Evolutionary conservation across 2,329 filamentous ascomycete species (phyloP).

Genomic region (Botryotinia convoluta): DNA sequence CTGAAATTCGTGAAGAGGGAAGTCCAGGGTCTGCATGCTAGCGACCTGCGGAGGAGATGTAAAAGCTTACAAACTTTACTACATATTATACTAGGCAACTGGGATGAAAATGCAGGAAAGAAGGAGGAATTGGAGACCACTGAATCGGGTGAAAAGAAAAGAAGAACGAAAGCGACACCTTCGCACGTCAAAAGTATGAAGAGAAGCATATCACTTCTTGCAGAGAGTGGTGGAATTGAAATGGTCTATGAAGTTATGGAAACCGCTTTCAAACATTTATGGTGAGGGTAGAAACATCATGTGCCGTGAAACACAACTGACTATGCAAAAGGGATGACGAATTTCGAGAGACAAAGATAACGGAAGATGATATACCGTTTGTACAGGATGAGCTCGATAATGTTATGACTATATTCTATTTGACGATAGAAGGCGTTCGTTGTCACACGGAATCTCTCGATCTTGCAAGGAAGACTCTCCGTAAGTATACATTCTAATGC

Average conservation of each 20-base stretch:
- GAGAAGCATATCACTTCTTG: slow-evolving; percentile 50
- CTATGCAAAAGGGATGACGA: slow-evolving; percentile 35
- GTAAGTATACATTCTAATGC: slow-evolving; percentile 41
- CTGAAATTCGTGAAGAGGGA: slow-evolving; percentile 56
- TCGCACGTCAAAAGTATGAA: slow-evolving; percentile 60
- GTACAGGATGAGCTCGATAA: slow-evolving; percentile 59
- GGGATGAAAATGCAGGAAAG: slow-evolving; percentile 63
- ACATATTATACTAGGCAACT: slow-evolving; percentile 66
- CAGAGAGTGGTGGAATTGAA: slow-evolving; percentile 44
- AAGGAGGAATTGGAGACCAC: slow-evolving; percentile 35
- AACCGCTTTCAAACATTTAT: slow-evolving; percentile 34
- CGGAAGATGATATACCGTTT: slow-evolving; percentile 38
- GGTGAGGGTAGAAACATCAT: slow-evolving; percentile 34
- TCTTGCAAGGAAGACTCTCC: slow-evolving; percentile 43
- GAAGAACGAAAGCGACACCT: slow-evolving; percentile 51
- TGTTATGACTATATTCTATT: slow-evolving; percentile 62
- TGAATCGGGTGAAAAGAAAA: slow-evolving; percentile 45
- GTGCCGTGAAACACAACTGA: slow-evolving; percentile 8
- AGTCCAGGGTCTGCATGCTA: slow-evolving; percentile 46
- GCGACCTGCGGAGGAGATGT: slow-evolving; percentile 49
- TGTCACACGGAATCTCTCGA: slow-evolving; percentile 51
- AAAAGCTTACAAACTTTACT: slow-evolving; percentile 56
- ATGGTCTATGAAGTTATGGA: slow-evolving; percentile 36
- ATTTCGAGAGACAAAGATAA: slow-evolving; percentile 37
- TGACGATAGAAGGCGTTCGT: slow-evolving; percentile 56